Evolutionary conservation across 148 eudicot species (phyloP), one percentile per base, ranked within the genome.

Genomic region (Polygonum maritimum): DNA sequence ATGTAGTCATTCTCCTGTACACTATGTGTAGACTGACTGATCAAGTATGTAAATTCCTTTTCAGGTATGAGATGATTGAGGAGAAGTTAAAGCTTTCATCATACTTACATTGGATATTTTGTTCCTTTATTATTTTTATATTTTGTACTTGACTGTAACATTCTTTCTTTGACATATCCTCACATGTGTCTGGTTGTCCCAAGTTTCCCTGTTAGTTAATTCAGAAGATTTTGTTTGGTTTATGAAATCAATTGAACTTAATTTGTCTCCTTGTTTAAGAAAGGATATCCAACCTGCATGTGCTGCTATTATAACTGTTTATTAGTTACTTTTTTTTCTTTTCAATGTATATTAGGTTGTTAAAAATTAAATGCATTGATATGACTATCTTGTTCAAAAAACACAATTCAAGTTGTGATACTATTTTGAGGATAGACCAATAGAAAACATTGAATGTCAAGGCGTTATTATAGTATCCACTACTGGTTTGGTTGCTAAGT

Each of bases 51-150:
- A 38, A n/a, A 13, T 48, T 8, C 74, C 73, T 39, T 77, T 77
- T 79, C 78, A 94, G 97, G 98, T 91, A 87, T 73, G 78, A 86
- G 83, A 81, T 94, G 85, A 94, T 94, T 69, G 98, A 94, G 76
- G 97, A 94, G 57, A 91, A 94, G 82, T 85, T 94, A 82, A 87
- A 90, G 76, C 91, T 94, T 67, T 90, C 98, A 40, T 77, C 81
- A 36, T 94, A 90, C 86, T 81, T 94, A 79, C 88, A 94, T 60
- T 94, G 98, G 98, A 91, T 97, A 70, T 94, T 94, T 78, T 91
- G 98, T 82, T 94, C 98, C 48, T 94, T 89, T 81, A 77, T 69
- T 75, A 78, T 83, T 77, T 95, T 97, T 94, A 80, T 55, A 7
- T 35, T 70, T 57, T 39, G 67, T 49, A 19, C 47, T 60, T 39